phyloP scores from a whole-genome alignment of 1,284 basidiomycete genomes.

The Sporisorium reilianum region DNA sequence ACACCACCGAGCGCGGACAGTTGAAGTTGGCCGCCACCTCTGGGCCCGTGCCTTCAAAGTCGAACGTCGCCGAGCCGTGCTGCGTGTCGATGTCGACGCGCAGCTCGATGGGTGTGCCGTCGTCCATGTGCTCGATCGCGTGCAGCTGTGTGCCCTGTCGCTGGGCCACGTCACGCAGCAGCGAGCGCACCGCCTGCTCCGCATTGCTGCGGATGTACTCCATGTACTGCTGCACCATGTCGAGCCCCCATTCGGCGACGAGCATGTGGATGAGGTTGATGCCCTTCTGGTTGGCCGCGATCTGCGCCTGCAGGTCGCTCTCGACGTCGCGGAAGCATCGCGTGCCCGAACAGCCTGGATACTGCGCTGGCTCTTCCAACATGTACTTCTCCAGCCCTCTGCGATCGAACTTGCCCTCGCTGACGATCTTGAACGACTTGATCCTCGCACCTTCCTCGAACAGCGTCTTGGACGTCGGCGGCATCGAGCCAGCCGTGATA shows the following conservation, averaged over 20 bases:
- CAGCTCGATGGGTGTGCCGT: slow-evolving; percentile 77
- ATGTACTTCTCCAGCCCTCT: slow-evolving; percentile 82
- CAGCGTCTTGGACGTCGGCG: slow-evolving; percentile 87
- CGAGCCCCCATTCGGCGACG: slow-evolving; percentile 85
- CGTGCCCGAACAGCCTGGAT: slow-evolving; percentile 71
- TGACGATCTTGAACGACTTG: slow-evolving; percentile 91
- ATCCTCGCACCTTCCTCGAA: slow-evolving; percentile 95
- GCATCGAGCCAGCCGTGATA: slow-evolving; percentile 88
- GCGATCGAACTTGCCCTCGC: slow-evolving; percentile 82
- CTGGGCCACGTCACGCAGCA: slow-evolving; percentile 82
- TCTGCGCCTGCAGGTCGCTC: slow-evolving; percentile 93
- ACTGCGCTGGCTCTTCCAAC: slow-evolving; percentile 85
- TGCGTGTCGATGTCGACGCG: slow-evolving; percentile 82
- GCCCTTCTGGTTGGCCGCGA: slow-evolving; percentile 95
- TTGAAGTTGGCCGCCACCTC: slow-evolving; percentile 92
- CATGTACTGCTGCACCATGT: slow-evolving; percentile 78
- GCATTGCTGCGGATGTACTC: slow-evolving; percentile 83
- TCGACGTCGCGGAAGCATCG: slow-evolving; percentile 81
- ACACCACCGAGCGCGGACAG: slow-evolving; percentile 78
- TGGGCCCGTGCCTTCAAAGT: slow-evolving; percentile 85
- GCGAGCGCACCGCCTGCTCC: slow-evolving; percentile 85
- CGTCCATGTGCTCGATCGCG: slow-evolving; percentile 75
- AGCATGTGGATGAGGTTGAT: slow-evolving; percentile 73
- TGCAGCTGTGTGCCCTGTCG: slow-evolving; percentile 76
- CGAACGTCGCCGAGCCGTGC: slow-evolving; percentile 84